phyloP scores from a whole-genome alignment of 208 protist species.

The Zelonia costaricensis region DNA sequence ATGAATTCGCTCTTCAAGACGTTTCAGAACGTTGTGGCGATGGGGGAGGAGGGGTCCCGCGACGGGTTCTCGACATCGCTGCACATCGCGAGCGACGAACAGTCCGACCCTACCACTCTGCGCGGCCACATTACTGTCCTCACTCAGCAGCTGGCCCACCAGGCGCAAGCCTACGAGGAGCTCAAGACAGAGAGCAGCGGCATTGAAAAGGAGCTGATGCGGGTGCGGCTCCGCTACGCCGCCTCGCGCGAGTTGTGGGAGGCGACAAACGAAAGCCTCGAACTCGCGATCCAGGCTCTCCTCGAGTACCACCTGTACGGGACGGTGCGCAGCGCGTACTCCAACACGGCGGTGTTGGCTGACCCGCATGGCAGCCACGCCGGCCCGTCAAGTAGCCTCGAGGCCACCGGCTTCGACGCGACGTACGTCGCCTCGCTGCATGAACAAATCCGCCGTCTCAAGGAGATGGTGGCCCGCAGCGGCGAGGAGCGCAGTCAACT shows the following conservation, averaged over 20 bases:
- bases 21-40: slow-evolving; percentile 39
- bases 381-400: neutral
- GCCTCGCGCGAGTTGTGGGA: slow-evolving; percentile 36
- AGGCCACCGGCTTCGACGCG: slow-evolving; percentile 2
- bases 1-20: slow-evolving; percentile 35
- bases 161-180: slow-evolving; percentile 25
- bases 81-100: neutral
- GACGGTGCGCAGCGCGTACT: neutral
- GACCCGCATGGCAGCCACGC: too few relatives aligned
- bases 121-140: slow-evolving; percentile 17
- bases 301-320: slow-evolving; percentile 23
- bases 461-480: slow-evolving; percentile 33
- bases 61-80: neutral
- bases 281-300: slow-evolving; percentile 34
- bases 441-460: slow-evolving; percentile 36
- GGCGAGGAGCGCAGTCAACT: slow-evolving; percentile 26
- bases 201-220: slow-evolving; percentile 35
- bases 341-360: too few relatives aligned
- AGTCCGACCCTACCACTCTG: slow-evolving; percentile 12
- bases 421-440: slow-evolving; percentile 34
- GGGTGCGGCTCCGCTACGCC: slow-evolving; percentile 24
- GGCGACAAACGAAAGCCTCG: slow-evolving; percentile 22
- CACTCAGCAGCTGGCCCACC: slow-evolving; percentile 13
- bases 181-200: slow-evolving; percentile 34
- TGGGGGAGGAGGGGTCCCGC: slow-evolving; percentile 23